These are phyloP conservation scores for Mimosa bimucronata DNA, from an alignment of 306 rosid genomes.

Conservation along the genomic window DNA sequence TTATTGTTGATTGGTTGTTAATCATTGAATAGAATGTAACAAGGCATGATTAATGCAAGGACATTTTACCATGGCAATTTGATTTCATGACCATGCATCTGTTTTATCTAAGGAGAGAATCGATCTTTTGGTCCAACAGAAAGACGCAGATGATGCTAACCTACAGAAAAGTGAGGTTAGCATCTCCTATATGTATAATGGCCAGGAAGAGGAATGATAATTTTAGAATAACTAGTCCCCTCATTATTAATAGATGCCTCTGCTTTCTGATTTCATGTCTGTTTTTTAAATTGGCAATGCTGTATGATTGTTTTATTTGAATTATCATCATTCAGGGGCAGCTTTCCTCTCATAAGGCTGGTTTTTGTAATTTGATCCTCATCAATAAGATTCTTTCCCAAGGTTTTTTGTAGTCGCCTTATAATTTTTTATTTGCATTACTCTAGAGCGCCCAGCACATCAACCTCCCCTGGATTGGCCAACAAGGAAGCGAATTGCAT, in stretches of 20 bases:
- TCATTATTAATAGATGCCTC: neutral
- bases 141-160: neutral
- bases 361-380: neutral
- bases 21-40: neutral
- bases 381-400: neutral
- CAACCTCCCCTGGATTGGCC: constrained; percentile 82
- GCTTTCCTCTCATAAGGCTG: neutral
- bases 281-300: neutral
- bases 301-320: neutral
- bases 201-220: neutral
- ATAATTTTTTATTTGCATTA: constrained; percentile 25
- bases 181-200: neutral
- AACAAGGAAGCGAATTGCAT: constrained; percentile 70
- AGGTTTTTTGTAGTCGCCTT: neutral
- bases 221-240: neutral
- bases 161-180: neutral
- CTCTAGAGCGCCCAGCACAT: constrained; percentile 65
- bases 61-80: neutral
- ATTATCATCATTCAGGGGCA: neutral
- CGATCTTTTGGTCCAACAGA: neutral
- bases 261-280: neutral
- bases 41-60: neutral
- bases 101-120: neutral
- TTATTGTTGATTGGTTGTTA: neutral
- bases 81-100: neutral